Base-by-base conservation (phyloP, 495 filamentous ascomycete species). In the Penicillium argentinense region DNA sequence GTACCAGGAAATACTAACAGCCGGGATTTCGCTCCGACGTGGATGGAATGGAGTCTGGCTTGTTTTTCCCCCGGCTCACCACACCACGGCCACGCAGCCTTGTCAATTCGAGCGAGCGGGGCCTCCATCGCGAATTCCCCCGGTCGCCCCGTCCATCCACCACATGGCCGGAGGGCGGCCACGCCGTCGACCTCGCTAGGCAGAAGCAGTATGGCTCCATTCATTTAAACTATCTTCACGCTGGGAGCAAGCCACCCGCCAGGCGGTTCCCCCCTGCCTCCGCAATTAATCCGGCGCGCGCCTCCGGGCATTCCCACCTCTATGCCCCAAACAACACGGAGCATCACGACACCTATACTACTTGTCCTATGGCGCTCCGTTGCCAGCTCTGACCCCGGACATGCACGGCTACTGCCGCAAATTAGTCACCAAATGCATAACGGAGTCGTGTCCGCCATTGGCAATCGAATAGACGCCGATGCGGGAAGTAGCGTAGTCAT, bases 251-350 rank as follows among this genome's bases (percentile, higher is more conserved):
- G n/a, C n/a, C n/a, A n/a, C n/a, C n/a, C n/a, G n/a, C n/a, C n/a
- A n/a, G n/a, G n/a, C n/a, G n/a, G n/a, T n/a, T n/a, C n/a, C n/a
- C n/a, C n/a, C n/a, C n/a, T n/a, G n/a, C 12, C 23, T 38, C 41
- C 47, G 36, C 29, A 24, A 47, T 46, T 5, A 34, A 46, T 33
- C 29, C 23, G 37, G 16, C 13, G 18, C 42, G 37, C 42, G 2
- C 3, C 21, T 21, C 4, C 22, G 14, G 14, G 11, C 14, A 33
- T 47, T 39, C 32, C 50, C 50, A 42, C 44, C 21, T 42, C 23
- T 33, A 45, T 51, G 45, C 53, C 56, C 21, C 41, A 56, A 48
- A 55, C 44, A 52, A 46, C 56, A 55, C 52, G 51, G 56, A 28
- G 13, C 21, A 17, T 7, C 36, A 13, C 9, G 17, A 17, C n/a